These are phyloP conservation scores for Patellaria atrata DNA, from an alignment of 495 filamentous ascomycete genomes.

Conservation along the genomic window DNA sequence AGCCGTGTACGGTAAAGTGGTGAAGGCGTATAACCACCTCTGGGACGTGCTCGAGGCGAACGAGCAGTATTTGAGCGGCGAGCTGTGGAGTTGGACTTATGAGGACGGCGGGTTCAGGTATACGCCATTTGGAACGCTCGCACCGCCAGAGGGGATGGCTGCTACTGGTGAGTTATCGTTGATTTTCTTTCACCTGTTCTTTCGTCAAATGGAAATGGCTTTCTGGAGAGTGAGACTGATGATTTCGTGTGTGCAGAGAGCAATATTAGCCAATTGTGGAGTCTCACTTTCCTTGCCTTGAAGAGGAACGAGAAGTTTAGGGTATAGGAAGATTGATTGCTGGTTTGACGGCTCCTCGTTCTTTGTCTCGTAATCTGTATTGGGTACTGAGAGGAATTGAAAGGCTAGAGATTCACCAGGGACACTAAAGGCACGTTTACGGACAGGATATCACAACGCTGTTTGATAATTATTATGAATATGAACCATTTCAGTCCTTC, in stretches of 20 bases:
- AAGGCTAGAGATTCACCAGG: no score
- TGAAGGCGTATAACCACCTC: slow-evolving; percentile 42
- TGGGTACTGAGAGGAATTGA: no score
- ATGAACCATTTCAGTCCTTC: no score
- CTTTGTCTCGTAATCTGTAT: no score
- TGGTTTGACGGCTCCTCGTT: no score
- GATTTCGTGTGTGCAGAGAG: slow-evolving; percentile 9
- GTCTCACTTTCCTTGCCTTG: slow-evolving; percentile 41
- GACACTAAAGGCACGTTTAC: no score
- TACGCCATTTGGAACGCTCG: slow-evolving; percentile 37
- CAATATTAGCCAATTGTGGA: slow-evolving; percentile 42
- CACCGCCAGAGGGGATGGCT: slow-evolving; percentile 35
- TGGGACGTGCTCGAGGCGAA: slow-evolving; percentile 48
- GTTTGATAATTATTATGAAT: no score
- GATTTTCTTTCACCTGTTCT: background rate
- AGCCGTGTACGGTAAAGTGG: slow-evolving; percentile 34
- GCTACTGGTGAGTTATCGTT: no score
- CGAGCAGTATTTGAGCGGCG: slow-evolving; percentile 34
- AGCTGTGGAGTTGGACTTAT: slow-evolving; percentile 53
- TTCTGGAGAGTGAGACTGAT: no score
- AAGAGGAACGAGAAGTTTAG: slow-evolving; percentile 24
- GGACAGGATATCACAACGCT: no score
- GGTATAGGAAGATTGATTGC: no score
- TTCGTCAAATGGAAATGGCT: background rate
- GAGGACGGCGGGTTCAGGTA: slow-evolving; percentile 33